phyloP scores from a whole-genome alignment of 345 rosid species.

The Moricandia moricandioides region DNA sequence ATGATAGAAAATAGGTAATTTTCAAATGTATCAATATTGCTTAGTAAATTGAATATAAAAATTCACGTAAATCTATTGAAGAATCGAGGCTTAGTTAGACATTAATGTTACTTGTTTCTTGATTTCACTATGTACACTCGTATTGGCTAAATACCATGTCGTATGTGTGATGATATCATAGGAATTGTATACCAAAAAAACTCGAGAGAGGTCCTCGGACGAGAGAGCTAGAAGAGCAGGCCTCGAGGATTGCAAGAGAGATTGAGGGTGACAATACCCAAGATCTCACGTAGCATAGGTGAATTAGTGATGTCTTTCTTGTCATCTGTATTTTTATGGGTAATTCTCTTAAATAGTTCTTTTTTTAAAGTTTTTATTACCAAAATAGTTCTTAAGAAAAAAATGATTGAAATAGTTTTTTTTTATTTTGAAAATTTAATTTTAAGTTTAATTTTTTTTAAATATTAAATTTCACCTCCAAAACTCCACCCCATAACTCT shows the following conservation, averaged over 20 bases:
- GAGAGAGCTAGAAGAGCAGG: slow-evolving; percentile 72
- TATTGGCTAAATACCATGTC: neutral
- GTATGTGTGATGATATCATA: too few relatives aligned
- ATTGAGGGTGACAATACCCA: slow-evolving; percentile 83
- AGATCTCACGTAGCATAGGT: slow-evolving; percentile 98
- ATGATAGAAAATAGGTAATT: too few relatives aligned
- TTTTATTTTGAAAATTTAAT: too few relatives aligned
- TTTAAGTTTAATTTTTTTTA: too few relatives aligned
- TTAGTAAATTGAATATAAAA: neutral
- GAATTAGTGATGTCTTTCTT: slow-evolving; percentile 26
- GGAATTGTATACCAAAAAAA: slow-evolving; percentile 76
- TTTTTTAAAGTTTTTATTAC: too few relatives aligned
- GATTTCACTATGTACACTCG: neutral
- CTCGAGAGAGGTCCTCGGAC: slow-evolving; percentile 78
- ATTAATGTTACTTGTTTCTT: too few relatives aligned
- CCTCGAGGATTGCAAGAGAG: slow-evolving; percentile 87
- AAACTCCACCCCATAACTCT: too few relatives aligned
- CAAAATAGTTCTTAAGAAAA: too few relatives aligned
- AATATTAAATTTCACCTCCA: too few relatives aligned
- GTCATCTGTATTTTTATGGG: neutral
- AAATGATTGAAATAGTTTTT: too few relatives aligned
- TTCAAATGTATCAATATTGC: neutral
- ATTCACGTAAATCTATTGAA: neutral
- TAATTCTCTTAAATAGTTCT: too few relatives aligned
- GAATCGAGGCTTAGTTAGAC: neutral